A percentile compares a stretch with the other conserved stretches of the same genome.
These are phyloP conservation scores for Chamaenerion angustifolium DNA, from an alignment of 345 rosid species.

Conservation along the genomic window DNA sequence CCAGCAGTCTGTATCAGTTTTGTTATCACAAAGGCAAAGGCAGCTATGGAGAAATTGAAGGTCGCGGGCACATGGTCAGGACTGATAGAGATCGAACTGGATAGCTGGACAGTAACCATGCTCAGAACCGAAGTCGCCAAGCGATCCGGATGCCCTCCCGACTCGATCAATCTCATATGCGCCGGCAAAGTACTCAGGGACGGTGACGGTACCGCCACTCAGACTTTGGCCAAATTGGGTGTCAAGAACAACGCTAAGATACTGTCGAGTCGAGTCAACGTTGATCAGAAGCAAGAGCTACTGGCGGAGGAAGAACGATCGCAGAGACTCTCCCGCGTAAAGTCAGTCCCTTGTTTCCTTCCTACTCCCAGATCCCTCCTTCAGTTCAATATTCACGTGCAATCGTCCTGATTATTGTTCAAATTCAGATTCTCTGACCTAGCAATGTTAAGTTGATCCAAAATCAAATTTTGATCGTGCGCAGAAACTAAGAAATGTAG, in stretches of 20 bases:
- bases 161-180: constrained; percentile 57
- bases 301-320: constrained; percentile 75
- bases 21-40: no score
- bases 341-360: constrained; percentile 24
- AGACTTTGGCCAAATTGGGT: constrained; percentile 36
- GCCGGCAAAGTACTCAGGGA: constrained; percentile 65
- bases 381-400: no score
- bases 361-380: no score
- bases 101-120: constrained; percentile 62
- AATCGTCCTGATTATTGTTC: no score
- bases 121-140: constrained; percentile 63
- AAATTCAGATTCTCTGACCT: no score
- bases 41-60: constrained; percentile 53
- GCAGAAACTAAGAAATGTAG: no score
- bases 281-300: constrained; percentile 40
- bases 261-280: constrained; percentile 47
- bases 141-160: constrained; percentile 38
- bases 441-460: no score
- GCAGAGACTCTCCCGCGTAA: constrained; percentile 52
- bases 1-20: no score
- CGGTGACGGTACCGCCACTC: constrained; percentile 25
- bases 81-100: constrained; percentile 60
- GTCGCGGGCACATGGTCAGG: constrained; percentile 88
- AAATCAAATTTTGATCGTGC: no score
- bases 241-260: constrained; percentile 61